phyloP scores from a whole-genome alignment of 805 yeast species.

The Monosporozyma solicola region DNA sequence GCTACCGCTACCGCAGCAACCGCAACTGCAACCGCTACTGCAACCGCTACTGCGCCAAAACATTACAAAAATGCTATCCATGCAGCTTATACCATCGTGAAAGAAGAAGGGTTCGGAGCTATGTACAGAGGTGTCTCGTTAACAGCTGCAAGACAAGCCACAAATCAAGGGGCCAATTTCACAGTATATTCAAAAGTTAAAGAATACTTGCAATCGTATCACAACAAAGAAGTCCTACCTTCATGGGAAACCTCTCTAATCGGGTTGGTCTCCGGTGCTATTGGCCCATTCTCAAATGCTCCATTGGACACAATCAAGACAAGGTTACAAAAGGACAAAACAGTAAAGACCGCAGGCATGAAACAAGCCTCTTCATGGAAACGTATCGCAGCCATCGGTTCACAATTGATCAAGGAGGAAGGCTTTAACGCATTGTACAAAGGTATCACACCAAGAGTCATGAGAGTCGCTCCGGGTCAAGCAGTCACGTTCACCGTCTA shows the following conservation, averaged over 20 bases:
- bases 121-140: constrained; percentile 90
- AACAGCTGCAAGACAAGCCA: constrained; percentile 96
- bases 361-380: constrained; percentile 47
- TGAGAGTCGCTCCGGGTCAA: constrained; percentile 99
- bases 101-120: constrained; percentile 85
- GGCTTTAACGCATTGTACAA: constrained; percentile 85
- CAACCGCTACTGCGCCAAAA: constrained; percentile 5
- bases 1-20: constrained; percentile 8
- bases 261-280: constrained; percentile 90
- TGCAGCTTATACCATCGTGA: constrained; percentile 71
- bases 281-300: constrained; percentile 96
- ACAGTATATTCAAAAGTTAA: constrained; percentile 86
- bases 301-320: constrained; percentile 97
- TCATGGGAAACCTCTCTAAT: constrained; percentile 89
- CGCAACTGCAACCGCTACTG: constrained; percentile 27
- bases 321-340: constrained; percentile 86
- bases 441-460: constrained; percentile 96
- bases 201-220: constrained; percentile 56
- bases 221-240: constrained; percentile 54
- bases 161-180: constrained; percentile 97
- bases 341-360: constrained; percentile 35
- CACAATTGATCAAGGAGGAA: constrained; percentile 75
- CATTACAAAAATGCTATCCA: constrained; percentile 91
- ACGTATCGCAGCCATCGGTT: constrained; percentile 73
- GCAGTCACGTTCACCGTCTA: constrained; percentile 97